Base-by-base conservation (phyloP, 768 basidiomycete species). In the Suillus cothurnatus region DNA sequence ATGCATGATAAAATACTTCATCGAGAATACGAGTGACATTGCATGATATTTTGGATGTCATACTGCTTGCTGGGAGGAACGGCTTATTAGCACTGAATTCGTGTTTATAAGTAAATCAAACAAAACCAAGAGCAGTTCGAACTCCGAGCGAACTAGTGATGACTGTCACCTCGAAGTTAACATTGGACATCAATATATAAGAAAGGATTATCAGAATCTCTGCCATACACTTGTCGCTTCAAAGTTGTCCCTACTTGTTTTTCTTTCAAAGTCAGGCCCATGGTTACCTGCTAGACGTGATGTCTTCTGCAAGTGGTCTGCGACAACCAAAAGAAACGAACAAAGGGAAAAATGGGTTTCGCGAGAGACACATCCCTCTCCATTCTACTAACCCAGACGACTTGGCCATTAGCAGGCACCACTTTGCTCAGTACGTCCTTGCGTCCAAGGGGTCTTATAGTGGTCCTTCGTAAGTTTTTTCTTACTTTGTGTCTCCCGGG, bases 341-440 rank as follows among this genome's bases (percentile, higher is more conserved):
- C 63, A n/a, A 5, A 7, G 45, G 45, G 0, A 65, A 43, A 21
- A 77, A 76, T 28, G 76, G 71, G 7, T 72, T 75, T 65, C 67
- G 71, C 15, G 77, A 74, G 1, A 66, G 64, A 55, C 41, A 15
- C 2, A 19, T 56, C 0, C 58, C 66, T 56, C 61, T 65, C 61
- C 64, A 70, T 69, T 59, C 59, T 31, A 49, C 68, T 31, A 45
- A 60, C n/a, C 68, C 73, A 17, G 72, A 74, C 67, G 66, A 74
- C 32, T 36, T 71, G 66, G 66, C 71, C 6, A 66, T 76, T 58
- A 72, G 76, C 63, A 71, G 74, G 28, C 77, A 79, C 53, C 73
- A 80, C 8, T 66, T 72, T 28, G 81, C 81, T 0, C 74, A 79
- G 63, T 84, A 74, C 66, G 71, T 83, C 26, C 68, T 85, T 28